Evolutionary conservation across 2,329 filamentous ascomycete species (phyloP), one percentile per base, ranked within the genome.

Genomic region (Pseudogymnoascus sp.): DNA sequence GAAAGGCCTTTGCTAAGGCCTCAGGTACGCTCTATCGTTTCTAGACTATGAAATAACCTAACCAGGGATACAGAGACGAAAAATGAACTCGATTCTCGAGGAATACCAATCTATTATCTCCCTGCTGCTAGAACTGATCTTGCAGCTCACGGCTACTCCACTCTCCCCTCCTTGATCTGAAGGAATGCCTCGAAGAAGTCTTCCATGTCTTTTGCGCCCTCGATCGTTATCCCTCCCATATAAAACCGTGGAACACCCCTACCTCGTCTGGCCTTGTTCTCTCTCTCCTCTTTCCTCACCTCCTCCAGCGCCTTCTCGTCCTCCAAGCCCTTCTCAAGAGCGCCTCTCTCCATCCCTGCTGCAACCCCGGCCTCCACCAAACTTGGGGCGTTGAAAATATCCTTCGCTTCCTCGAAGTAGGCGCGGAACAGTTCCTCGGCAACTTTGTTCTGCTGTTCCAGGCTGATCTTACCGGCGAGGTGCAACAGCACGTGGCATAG

Each of bases 91-190:
- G 85, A 79, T 63, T 91, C 88, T 74, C 92, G 85, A 1, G 89
- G 89, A 1, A 89, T 90, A 29, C 84, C 81, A 31, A 93, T 73
- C 66, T 86, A 72, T 84, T 87, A 66, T 77, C 78, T 1, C 78
- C 85, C 68, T 92, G 87, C 64, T 94, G 81, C 10, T 84, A 84
- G 71, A 90, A 92, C 71, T 89, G 84, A 5, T 90, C 89, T 64
- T 94, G 90, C 0, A 88, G 69, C 8, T 75, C 75, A 68, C 80
- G 77, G 76, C 66, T 75, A 73, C 29, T 73, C 64, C 15, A 79
- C 73, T 60, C 61, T 61, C 64, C 67, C 69, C 21, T 59, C 60
- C 65, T 72, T 70, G 29, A 72, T 70, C 13, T 64, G 47, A 5
- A 54, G 15, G 10, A 54, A 21, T 10, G 13, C 29, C 29, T 35